These are phyloP conservation scores for Galerina marginata DNA, from an alignment of 768 basidiomycete genomes.

Conservation along the genomic window DNA sequence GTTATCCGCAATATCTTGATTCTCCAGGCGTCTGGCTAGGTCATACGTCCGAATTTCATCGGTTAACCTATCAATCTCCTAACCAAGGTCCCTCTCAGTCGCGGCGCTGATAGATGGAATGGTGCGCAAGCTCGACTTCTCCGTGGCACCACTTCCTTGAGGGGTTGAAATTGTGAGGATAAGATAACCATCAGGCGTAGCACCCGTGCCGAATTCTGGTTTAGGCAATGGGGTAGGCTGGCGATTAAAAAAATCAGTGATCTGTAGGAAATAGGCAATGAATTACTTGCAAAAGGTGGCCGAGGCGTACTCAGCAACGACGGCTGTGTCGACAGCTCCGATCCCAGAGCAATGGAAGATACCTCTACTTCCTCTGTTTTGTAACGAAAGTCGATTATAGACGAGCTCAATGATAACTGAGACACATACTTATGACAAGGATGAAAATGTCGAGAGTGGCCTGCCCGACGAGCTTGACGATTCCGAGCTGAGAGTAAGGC, in stretches of 20 bases:
- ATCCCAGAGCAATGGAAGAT: not conserved
- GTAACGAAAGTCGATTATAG: slow-evolving; percentile 39
- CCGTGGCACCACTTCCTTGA: slow-evolving; percentile 42
- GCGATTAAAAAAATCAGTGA: slow-evolving; percentile 2
- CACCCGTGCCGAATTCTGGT: slow-evolving; percentile 6
- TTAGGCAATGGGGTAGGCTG: slow-evolving; percentile 26
- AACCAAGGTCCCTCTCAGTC: slow-evolving; percentile 57
- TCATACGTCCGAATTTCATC: slow-evolving; percentile 66
- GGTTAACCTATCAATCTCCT: slow-evolving; percentile 50
- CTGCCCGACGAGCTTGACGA: slow-evolving; percentile 43
- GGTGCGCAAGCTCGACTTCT: slow-evolving; percentile 40
- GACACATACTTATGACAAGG: slow-evolving; percentile 47
- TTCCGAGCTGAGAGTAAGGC: slow-evolving; percentile 35
- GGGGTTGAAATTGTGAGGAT: slow-evolving; percentile 45
- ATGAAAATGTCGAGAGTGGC: slow-evolving; percentile 41
- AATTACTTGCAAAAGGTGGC: slow-evolving; percentile 41
- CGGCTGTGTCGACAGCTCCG: slow-evolving; percentile 48
- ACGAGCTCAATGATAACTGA: slow-evolving; percentile 48
- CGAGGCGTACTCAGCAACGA: slow-evolving; percentile 56
- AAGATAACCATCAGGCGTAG: slow-evolving; percentile 46
- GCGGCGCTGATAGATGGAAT: slow-evolving; percentile 42
- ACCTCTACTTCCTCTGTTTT: slow-evolving; percentile 35
- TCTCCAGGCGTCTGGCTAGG: slow-evolving; percentile 64
- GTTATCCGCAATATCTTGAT: slow-evolving; percentile 65
- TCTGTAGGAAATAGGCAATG: not conserved